Evolutionary conservation across 768 basidiomycete species (phyloP).

Genomic region (Lepiota venenata): DNA sequence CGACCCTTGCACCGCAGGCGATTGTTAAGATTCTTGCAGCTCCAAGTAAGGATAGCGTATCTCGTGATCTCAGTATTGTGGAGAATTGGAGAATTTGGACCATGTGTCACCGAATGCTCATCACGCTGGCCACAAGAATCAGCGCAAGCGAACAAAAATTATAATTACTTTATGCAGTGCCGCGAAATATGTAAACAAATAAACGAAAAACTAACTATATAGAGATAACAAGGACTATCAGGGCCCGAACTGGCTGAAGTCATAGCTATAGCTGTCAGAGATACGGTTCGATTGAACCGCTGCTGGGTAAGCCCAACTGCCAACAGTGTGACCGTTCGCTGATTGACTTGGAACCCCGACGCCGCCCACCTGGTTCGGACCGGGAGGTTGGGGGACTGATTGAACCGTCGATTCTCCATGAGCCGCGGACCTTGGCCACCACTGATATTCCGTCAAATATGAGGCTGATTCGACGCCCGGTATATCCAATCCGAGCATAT

Average conservation of each 20-base stretch:
- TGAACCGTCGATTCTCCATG: constrained; percentile 1
- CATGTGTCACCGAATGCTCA: neutral
- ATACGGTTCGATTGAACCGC: neutral
- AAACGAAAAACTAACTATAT: neutral
- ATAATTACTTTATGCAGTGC: neutral
- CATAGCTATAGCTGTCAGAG: constrained; percentile 11
- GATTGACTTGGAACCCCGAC: neutral
- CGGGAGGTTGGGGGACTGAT: neutral
- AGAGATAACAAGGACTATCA: neutral
- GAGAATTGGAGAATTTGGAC: neutral
- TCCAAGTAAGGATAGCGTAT: neutral
- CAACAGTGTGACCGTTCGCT: neutral
- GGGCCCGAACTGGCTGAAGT: constrained; percentile 9
- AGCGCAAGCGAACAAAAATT: constrained; percentile 2
- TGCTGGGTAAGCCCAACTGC: constrained; percentile 5
- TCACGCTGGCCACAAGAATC: neutral
- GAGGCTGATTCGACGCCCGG: constrained; percentile 61
- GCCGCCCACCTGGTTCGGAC: neutral
- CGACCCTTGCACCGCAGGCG: neutral
- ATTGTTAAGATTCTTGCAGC: neutral
- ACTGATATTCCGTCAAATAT: constrained; percentile 57
- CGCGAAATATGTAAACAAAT: neutral
- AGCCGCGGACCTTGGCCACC: constrained; percentile 50
- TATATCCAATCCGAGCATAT: constrained; percentile 67
- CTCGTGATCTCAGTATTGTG: neutral